A percentile compares a stretch with the other conserved stretches of the same genome.
phyloP scores from a whole-genome alignment of 108 stramenopile genomes.

The Cyclotella sp. region DNA sequence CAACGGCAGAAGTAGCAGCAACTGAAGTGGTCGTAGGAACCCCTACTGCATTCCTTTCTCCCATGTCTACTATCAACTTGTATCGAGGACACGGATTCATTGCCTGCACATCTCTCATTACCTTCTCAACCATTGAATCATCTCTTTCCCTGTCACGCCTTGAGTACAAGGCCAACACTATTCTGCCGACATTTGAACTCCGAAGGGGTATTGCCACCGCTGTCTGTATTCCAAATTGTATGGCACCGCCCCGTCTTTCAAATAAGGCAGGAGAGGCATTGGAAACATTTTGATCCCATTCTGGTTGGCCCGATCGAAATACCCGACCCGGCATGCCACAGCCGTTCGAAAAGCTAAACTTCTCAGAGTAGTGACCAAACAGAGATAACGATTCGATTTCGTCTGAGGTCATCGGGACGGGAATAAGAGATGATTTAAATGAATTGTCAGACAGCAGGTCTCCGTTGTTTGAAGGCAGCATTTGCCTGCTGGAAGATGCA shows the following conservation, averaged over 20 bases:
- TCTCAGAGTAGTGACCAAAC: constrained; percentile 85
- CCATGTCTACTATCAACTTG: constrained; percentile 85
- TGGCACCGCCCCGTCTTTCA: constrained; percentile 81
- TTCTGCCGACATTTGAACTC: constrained; percentile 79
- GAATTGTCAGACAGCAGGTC: background rate
- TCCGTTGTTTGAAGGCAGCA: constrained; percentile 30
- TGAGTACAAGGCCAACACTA: constrained; percentile 78
- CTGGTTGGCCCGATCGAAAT: constrained; percentile 59
- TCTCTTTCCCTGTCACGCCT: constrained; percentile 60
- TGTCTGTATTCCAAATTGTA: constrained; percentile 84
- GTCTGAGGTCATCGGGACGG: constrained; percentile 42
- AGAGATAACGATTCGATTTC: constrained; percentile 63
- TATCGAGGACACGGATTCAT: constrained; percentile 83
- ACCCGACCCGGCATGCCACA: constrained; percentile 87
- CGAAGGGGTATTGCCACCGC: constrained; percentile 80
- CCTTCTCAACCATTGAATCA: constrained; percentile 59
- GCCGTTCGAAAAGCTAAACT: constrained; percentile 84
- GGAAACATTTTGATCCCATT: constrained; percentile 77
- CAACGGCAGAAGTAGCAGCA: background rate
- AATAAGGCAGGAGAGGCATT: constrained; percentile 72
- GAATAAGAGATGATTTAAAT: background rate
- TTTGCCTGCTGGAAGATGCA: constrained; percentile 43
- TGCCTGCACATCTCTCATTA: constrained; percentile 70
- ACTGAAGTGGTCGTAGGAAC: background rate
- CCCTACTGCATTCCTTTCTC: constrained; percentile 6